These are phyloP conservation scores for Gamarada debralockiae DNA, from an alignment of 495 filamentous ascomycete genomes.

Conservation along the genomic window DNA sequence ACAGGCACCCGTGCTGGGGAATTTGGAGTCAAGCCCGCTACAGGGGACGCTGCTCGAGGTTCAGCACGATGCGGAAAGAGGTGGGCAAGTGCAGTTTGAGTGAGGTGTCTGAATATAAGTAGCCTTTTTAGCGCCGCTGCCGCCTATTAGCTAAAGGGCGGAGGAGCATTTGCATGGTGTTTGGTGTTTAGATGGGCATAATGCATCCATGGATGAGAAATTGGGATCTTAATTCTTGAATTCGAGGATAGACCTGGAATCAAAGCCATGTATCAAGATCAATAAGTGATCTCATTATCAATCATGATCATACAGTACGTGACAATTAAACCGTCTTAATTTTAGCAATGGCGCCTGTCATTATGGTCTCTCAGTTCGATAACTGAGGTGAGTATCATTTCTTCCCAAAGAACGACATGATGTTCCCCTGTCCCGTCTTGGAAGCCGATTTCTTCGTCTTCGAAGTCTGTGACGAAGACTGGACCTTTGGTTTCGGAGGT, in stretches of 20 bases:
- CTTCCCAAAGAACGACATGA: slow-evolving; percentile 93
- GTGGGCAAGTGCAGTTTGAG: slow-evolving; percentile 37
- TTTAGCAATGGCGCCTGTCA: too few species aligned
- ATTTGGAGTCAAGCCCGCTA: slow-evolving; percentile 46
- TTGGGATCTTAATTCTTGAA: too few species aligned
- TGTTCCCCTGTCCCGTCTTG: slow-evolving; percentile 75
- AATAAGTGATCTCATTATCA: too few species aligned
- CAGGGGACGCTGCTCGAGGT: slow-evolving; percentile 13
- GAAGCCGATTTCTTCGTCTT: slow-evolving; percentile 56
- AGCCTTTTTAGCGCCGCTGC: slow-evolving; percentile 20
- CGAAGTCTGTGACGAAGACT: slow-evolving; percentile 23
- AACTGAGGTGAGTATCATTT: slow-evolving; percentile 42
- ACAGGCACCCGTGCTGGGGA: slow-evolving; percentile 26
- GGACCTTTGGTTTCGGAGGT: slow-evolving; percentile 47
- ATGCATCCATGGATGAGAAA: slow-evolving; percentile 5
- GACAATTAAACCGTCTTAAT: too few species aligned
- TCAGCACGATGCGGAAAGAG: slow-evolving; percentile 6
- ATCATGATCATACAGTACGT: too few species aligned
- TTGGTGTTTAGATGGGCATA: slow-evolving; percentile 13
- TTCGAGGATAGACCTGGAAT: too few species aligned
- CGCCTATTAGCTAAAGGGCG: too few species aligned
- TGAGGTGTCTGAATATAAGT: slow-evolving; percentile 22
- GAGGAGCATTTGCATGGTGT: slow-evolving; percentile 16
- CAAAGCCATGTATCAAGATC: too few species aligned
- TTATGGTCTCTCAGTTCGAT: too few species aligned